phyloP scores from a whole-genome alignment of 1,139 yeast genomes.

The Petasospora rhodanensis region DNA sequence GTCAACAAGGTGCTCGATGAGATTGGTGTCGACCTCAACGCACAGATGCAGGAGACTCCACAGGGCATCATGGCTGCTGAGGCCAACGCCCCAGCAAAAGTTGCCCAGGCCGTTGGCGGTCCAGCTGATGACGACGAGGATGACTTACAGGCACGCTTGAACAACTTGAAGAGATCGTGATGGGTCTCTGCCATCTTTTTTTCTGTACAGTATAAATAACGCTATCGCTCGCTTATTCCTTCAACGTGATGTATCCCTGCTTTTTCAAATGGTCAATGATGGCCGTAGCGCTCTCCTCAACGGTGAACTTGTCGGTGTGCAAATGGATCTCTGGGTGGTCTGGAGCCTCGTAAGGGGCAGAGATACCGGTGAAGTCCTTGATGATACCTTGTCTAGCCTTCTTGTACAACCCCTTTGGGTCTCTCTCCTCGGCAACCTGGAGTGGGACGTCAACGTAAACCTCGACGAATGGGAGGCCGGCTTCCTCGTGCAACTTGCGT shows the following conservation, averaged over 20 bases:
- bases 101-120: conserved; percentile 48
- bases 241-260: conserved; percentile 27
- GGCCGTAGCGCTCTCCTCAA: conserved; percentile 76
- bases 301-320: conserved; percentile 62
- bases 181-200: neutral
- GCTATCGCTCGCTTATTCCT: neutral
- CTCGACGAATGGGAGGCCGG: conserved; percentile 78
- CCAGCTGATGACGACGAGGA: conserved; percentile 72
- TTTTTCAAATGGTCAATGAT: conserved; percentile 65
- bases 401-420: conserved; percentile 93
- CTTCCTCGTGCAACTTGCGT: conserved; percentile 73
- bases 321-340: conserved; percentile 77
- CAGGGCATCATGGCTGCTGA: conserved; percentile 38
- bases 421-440: conserved; percentile 91
- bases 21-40: conserved; percentile 84
- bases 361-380: conserved; percentile 91
- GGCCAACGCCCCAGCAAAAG: conserved; percentile 32
- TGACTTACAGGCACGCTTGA: conserved; percentile 84
- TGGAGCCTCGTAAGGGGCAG: conserved; percentile 96
- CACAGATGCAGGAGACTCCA: conserved; percentile 65
- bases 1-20: conserved; percentile 91
- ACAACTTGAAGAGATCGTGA: conserved; percentile 63
- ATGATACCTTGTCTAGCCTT: conserved; percentile 94
- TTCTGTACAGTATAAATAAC: neutral
- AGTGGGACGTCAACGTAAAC: conserved; percentile 90